phyloP scores from a whole-genome alignment of 495 filamentous ascomycete species.

The Filosporella fistucella region DNA sequence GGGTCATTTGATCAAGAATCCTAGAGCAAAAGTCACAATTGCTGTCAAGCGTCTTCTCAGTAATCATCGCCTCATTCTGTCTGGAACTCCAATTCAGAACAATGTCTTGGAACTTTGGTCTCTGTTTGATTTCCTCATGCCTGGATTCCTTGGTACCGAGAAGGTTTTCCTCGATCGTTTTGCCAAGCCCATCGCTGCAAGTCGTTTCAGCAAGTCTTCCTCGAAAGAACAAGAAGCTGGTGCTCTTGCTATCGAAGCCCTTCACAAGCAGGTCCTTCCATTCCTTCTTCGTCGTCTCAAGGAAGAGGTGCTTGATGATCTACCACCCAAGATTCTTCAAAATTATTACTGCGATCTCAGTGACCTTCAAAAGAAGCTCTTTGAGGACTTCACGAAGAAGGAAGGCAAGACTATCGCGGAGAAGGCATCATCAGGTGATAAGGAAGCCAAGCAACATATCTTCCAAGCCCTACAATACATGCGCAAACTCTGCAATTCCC shows the following conservation, averaged over 20 bases:
- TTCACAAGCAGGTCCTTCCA: slow-evolving; percentile 96
- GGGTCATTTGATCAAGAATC: slow-evolving; percentile 97
- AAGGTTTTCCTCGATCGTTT: slow-evolving; percentile 98
- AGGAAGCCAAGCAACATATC: slow-evolving; percentile 93
- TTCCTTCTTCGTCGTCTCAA: slow-evolving; percentile 96
- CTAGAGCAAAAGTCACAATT: slow-evolving; percentile 84
- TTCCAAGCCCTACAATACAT: slow-evolving; percentile 99
- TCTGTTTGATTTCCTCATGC: slow-evolving; percentile 98
- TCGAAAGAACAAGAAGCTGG: slow-evolving; percentile 98
- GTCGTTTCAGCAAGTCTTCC: slow-evolving; percentile 90
- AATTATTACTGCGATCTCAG: slow-evolving; percentile 99
- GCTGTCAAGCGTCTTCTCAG: slow-evolving; percentile 84
- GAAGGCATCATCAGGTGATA: slow-evolving; percentile 73
- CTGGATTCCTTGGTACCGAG: slow-evolving; percentile 95
- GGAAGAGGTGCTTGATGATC: slow-evolving; percentile 93
- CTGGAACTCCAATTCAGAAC: slow-evolving; percentile 97
- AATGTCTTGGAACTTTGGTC: slow-evolving; percentile 99
- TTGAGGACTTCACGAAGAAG: slow-evolving; percentile 92
- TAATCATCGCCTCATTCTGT: slow-evolving; percentile 93
- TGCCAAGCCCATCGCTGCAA: slow-evolving; percentile 93
- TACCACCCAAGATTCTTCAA: slow-evolving; percentile 97
- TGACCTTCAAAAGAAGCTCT: slow-evolving; percentile 89
- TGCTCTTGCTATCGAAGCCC: slow-evolving; percentile 89
- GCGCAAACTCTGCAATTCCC: slow-evolving; percentile 98
- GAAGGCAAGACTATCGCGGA: slow-evolving; percentile 78